Evolutionary conservation across 345 rosid genomes (phyloP).

Genomic region (Aegle marmelos): DNA sequence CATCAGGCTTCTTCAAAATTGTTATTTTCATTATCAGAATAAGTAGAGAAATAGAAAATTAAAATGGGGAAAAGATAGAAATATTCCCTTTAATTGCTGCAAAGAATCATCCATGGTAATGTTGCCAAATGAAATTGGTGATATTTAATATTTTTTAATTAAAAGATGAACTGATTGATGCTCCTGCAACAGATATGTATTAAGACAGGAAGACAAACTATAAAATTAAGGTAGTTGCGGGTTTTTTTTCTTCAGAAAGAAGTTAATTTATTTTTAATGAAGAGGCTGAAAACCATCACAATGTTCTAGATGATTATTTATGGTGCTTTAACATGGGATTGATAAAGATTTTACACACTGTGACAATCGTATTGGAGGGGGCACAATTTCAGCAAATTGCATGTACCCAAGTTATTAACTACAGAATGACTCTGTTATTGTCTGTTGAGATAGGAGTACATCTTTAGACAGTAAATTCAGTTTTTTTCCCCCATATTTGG

Average conservation of each 20-base stretch:
- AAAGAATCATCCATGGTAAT: background rate
- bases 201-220: background rate
- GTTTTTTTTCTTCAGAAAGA: background rate
- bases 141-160: background rate
- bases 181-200: background rate
- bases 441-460: background rate
- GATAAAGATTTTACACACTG: background rate
- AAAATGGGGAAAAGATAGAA: background rate
- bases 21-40: background rate
- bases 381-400: background rate
- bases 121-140: background rate
- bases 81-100: background rate
- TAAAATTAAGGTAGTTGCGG: background rate
- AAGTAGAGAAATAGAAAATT: background rate
- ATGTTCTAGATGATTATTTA: background rate
- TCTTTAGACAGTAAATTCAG: background rate
- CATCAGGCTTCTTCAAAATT: background rate
- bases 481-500: background rate
- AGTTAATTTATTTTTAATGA: background rate
- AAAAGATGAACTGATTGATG: background rate
- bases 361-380: background rate
- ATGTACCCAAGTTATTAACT: background rate
- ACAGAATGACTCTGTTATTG: background rate
- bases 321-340: background rate
- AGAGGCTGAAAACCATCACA: background rate